Conservation (phyloP, 164 flowering plant species). For the Echeveria elegans region DNA sequence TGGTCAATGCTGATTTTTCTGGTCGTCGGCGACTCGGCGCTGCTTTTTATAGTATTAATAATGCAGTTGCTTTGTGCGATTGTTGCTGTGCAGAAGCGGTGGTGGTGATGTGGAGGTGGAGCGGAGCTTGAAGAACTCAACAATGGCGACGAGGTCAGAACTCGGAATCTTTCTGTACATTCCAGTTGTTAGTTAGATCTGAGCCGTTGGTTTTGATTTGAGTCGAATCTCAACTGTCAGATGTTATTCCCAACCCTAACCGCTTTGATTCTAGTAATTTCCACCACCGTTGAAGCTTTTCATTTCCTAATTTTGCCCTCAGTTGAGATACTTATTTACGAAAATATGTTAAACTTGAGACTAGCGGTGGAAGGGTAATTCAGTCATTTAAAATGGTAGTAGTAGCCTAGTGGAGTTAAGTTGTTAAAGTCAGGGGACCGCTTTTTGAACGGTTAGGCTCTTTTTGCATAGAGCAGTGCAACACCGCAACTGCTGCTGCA, state of each 20-base stretch:
- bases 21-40: too few relatives aligned
- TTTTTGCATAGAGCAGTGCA: background rate
- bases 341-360: background rate
- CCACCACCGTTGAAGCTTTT: background rate
- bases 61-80: too few relatives aligned
- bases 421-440: background rate
- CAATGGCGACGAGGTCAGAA: background rate
- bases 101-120: too few relatives aligned
- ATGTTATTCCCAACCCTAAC: background rate
- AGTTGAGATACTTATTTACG: background rate
- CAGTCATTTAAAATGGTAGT: background rate
- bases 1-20: too few relatives aligned
- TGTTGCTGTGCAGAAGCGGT: background rate
- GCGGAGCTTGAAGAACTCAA: background rate
- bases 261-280: background rate
- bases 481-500: background rate
- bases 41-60: too few relatives aligned
- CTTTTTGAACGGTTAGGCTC: background rate
- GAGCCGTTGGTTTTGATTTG: background rate
- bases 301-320: background rate
- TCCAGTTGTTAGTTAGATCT: background rate
- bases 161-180: background rate
- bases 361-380: background rate
- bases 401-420: background rate
- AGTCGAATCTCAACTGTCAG: background rate